A percentile compares a stretch with the other conserved stretches of the same genome.
Evolutionary conservation across 2,329 filamentous ascomycete genomes (phyloP).

Genomic region (Bipolaris zeicola): DNA sequence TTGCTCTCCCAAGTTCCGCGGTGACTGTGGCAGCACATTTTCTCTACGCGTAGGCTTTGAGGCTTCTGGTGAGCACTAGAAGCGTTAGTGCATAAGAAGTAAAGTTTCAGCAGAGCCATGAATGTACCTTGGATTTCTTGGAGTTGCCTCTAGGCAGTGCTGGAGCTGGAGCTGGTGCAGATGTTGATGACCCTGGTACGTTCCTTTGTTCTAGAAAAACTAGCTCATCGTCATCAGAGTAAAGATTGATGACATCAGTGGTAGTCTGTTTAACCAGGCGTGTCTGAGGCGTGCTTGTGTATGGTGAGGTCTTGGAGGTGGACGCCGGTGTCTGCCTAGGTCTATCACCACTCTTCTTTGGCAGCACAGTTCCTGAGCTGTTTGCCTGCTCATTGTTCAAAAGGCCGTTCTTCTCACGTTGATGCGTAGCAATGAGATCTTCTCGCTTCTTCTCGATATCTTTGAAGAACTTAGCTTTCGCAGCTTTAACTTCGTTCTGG

Average conservation of each 20-base stretch:
- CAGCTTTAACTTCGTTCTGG: not conserved
- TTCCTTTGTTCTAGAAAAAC: no score
- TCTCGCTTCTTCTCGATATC: not conserved
- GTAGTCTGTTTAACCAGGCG: not conserved
- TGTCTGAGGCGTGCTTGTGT: no score
- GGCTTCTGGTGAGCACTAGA: not conserved
- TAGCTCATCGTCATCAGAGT: slow-evolving; percentile 12
- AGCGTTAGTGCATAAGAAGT: not conserved
- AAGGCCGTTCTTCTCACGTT: slow-evolving; percentile 13
- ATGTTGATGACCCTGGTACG: no score
- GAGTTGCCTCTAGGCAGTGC: not conserved
- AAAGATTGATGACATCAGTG: slow-evolving; percentile 10
- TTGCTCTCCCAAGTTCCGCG: no score
- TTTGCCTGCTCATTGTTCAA: slow-evolving; percentile 5
- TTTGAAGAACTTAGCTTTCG: not conserved
- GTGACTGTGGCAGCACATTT: no score
- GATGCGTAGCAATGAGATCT: slow-evolving; percentile 8
- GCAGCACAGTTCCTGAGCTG: not conserved
- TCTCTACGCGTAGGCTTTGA: not conserved
- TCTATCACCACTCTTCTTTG: not conserved
- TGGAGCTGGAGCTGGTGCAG: no score
- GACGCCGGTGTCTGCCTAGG: not conserved
- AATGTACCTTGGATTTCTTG: not conserved
- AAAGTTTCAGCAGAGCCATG: not conserved
- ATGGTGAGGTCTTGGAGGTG: not conserved